Base-by-base conservation (phyloP, 495 filamentous ascomycete species). In the Hamigera avellanea region DNA sequence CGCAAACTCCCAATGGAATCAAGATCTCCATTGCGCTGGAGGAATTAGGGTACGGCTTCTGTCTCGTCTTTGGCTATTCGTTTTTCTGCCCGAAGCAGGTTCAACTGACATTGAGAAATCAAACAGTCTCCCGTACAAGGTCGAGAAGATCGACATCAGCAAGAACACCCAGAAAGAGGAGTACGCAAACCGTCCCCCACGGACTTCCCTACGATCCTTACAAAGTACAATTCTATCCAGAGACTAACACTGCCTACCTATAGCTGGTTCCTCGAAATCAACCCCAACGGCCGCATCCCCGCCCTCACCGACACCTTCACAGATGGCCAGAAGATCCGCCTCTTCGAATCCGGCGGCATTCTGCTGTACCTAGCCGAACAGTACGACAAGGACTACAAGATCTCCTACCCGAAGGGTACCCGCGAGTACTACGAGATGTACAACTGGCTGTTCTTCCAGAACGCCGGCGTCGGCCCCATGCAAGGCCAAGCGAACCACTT, bases 401-500 rank as follows among this genome's bases (percentile, higher is more conserved):
- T 95, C 46, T 82, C 76, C 12, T 95, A 81, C 56, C 84, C 86
- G 1, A 54, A 60, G 5, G 87, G 80, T 6, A 71, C 76, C 13
- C 67, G 76, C 18, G 86, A 95, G 53, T 74, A 72, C 53, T 89
- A 81, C 56, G 81, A 91, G 57, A 67, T 77, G 45, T 80, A 75
- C 56, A 83, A 69, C 56, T 95, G 86, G 87, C 56, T 83, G 50
- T 78, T 70, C 53, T 80, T 73, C 62, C 61, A 73, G 36, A 77
- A 83, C 52, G 81, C 81, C 1, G 87, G 87, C 15, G 64, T 95
- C 3, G 88, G 87, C 2, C 88, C 88, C 8, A 93, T 93, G 86
- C 87, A 95, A 54, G 86, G 81, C 8, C 86, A 95, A 56, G 76
- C 86, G 4, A 93, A 94, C 61, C 89, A 95, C 56, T 95, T 95